Conservation (phyloP, 176 grass and related monocot species). For the Leersia perrieri region DNA sequence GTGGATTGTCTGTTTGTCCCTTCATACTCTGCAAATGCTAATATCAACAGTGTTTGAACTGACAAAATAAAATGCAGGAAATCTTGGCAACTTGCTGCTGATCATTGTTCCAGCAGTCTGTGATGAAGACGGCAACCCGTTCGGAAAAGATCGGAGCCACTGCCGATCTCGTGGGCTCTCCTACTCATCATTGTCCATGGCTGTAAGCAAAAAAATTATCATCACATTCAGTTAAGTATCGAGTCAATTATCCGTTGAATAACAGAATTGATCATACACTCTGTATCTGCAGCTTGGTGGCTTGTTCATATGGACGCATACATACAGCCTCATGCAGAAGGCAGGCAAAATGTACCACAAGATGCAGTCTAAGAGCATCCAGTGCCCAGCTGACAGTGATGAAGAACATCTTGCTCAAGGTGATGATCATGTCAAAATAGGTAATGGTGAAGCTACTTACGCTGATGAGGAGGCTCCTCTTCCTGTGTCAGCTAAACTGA, state of each 20-base stretch:
- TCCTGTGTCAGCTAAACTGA: slow-evolving; percentile 28
- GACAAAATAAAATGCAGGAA: slow-evolving; percentile 47
- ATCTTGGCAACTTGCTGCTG: slow-evolving; percentile 72
- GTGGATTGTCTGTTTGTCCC: background rate
- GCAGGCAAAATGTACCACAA: slow-evolving; percentile 69
- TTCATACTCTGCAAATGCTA: background rate
- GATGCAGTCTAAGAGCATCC: slow-evolving; percentile 38
- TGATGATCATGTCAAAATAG: background rate
- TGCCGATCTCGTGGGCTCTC: slow-evolving; percentile 61
- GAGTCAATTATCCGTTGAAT: background rate
- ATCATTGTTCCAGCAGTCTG: slow-evolving; percentile 83
- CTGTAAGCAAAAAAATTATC: slow-evolving; percentile 42
- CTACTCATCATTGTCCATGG: slow-evolving; percentile 92
- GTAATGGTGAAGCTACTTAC: background rate
- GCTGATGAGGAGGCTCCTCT: slow-evolving; percentile 48
- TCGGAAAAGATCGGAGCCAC: slow-evolving; percentile 27
- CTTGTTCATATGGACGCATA: slow-evolving; percentile 80
- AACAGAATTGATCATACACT: background rate
- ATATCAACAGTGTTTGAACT: background rate
- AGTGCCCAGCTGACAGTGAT: slow-evolving; percentile 33
- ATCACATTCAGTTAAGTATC: background rate
- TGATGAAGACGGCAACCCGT: slow-evolving; percentile 71
- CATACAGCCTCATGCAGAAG: slow-evolving; percentile 81
- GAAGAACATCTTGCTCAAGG: slow-evolving; percentile 18
- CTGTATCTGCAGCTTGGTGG: slow-evolving; percentile 68